These are phyloP conservation scores for Chaetomium sp. DNA, from an alignment of 2,329 filamentous ascomycete genomes.

Conservation along the genomic window DNA sequence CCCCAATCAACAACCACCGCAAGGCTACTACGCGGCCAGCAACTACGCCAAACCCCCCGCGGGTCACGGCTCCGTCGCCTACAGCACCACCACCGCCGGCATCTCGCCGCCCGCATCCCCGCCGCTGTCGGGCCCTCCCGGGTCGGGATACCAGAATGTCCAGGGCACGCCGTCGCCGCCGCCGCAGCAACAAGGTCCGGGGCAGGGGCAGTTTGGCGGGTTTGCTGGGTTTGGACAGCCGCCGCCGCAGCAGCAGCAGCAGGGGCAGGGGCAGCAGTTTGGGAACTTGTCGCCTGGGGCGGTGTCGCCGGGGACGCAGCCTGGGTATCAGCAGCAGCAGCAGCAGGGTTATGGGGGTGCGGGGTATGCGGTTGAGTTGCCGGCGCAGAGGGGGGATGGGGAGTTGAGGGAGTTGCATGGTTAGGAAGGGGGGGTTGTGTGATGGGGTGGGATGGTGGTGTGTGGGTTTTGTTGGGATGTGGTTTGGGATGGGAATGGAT, in stretches of 20 bases:
- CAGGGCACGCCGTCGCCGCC: constrained; percentile 16
- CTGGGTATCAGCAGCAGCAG: constrained; percentile 8
- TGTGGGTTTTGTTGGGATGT: background rate
- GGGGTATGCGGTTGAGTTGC: constrained; percentile 37
- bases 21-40: constrained; percentile 26
- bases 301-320: background rate
- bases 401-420: constrained; percentile 41
- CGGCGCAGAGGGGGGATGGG: constrained; percentile 37
- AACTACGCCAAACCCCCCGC: constrained; percentile 10
- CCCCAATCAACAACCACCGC: constrained; percentile 7
- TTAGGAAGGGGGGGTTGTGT: constrained; percentile 17
- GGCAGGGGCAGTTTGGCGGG: constrained; percentile 17
- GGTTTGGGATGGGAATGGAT: background rate
- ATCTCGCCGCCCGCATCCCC: constrained; percentile 5
- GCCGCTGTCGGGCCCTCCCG: constrained; percentile 21
- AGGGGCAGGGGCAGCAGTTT: background rate
- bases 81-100: constrained; percentile 9
- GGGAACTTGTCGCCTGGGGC: constrained; percentile 5
- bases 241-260: constrained; percentile 10
- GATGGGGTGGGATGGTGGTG: background rate
- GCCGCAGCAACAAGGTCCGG: background rate
- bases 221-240: constrained; percentile 19
- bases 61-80: constrained; percentile 16
- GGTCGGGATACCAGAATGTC: background rate
- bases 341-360: constrained; percentile 13